Base-by-base conservation (phyloP, 2,329 filamentous ascomycete genomes). In the Colletotrichum euphorbiae region DNA sequence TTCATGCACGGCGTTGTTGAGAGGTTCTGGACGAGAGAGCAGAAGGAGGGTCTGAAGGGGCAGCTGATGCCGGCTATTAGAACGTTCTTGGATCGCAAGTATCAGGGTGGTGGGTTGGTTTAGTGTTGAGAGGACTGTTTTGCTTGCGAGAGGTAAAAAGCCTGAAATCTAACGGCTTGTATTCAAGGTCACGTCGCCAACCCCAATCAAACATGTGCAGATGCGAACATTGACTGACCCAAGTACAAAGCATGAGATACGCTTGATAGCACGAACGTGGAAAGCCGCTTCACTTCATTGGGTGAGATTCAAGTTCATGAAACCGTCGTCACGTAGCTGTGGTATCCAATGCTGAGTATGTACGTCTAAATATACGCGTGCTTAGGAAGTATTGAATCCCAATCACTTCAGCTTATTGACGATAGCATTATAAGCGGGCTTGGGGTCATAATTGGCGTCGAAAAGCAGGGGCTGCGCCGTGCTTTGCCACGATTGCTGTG, bases 401-500 rank as follows among this genome's bases (percentile, higher is more conserved):
- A 28, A 13, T 38, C 36, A 38, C 31, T 54, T 42, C 24, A 82
- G 73, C 40, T 75, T 77, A 42, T 74, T 72, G 62, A 79, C 80
- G 51, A 85, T 78, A 57, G 83, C 81, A 52, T 77, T 82, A 72
- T 87, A 87, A 2, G 83, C 83, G 3, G 81, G 71, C 80, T 88
- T 88, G 40, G 84, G 81, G 69, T 78, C 76, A 72, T 80, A 88
- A 74, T 77, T 81, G 71, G 73, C 72, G 77, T 88, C 85, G 71
- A 86, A 89, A 7, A 89, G 79, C 9, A 88, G 79, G 3, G 85
- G 85, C 72, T 79, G 84, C 43, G 76, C 80, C 43, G 75, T 74
- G 1, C 82, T 76, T 66, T 83, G 78, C 85, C 85, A 88, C 28
- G 83, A 85, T 74, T 87, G 81, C 78, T 82, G 13, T 8, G 28